phyloP scores from a whole-genome alignment of 1,139 yeast species.

The Spencermartinsiella ligniputridi region DNA sequence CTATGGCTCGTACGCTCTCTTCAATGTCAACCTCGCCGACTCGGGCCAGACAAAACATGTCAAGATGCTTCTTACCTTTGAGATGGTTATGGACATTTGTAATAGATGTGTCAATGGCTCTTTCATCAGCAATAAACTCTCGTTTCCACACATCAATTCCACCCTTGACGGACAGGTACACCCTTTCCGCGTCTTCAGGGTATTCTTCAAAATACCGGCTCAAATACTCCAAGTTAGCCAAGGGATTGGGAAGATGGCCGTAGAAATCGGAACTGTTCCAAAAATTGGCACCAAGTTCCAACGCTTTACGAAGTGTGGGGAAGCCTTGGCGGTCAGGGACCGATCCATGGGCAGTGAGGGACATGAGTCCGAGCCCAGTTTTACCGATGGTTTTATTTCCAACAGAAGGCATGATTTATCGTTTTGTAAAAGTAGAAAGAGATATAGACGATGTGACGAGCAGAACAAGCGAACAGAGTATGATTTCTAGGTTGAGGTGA shows the following conservation, averaged over 20 bases:
- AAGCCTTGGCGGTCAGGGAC: conserved; percentile 44
- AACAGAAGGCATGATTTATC: too few species aligned
- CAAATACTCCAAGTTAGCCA: conserved; percentile 49
- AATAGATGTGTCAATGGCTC: conserved; percentile 46
- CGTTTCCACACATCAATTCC: conserved; percentile 39
- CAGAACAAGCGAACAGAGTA: too few species aligned
- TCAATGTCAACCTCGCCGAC: conserved; percentile 46
- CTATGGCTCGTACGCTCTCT: conserved; percentile 29
- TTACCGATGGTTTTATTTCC: conserved; percentile 14
- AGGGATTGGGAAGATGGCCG: conserved; percentile 48
- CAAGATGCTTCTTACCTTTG: conserved; percentile 35
- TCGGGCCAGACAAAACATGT: conserved; percentile 68
- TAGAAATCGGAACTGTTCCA: conserved; percentile 80
- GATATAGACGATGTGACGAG: too few species aligned
- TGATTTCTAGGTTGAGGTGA: too few species aligned
- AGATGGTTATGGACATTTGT: conserved; percentile 44
- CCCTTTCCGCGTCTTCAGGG: conserved; percentile 50
- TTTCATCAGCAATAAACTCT: conserved; percentile 48
- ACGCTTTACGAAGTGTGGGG: conserved; percentile 44
- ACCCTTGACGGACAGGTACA: conserved; percentile 66
- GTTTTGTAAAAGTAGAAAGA: too few species aligned
- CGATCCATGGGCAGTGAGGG: conserved; percentile 46
- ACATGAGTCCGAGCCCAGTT: conserved; percentile 62
- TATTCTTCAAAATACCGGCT: conserved; percentile 54
- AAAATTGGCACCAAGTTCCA: conserved; percentile 49